Percentiles rank a stretch among this genome's conserved stretches.
Conservation (phyloP, 208 protist species). For the Crithidia sp. region DNA sequence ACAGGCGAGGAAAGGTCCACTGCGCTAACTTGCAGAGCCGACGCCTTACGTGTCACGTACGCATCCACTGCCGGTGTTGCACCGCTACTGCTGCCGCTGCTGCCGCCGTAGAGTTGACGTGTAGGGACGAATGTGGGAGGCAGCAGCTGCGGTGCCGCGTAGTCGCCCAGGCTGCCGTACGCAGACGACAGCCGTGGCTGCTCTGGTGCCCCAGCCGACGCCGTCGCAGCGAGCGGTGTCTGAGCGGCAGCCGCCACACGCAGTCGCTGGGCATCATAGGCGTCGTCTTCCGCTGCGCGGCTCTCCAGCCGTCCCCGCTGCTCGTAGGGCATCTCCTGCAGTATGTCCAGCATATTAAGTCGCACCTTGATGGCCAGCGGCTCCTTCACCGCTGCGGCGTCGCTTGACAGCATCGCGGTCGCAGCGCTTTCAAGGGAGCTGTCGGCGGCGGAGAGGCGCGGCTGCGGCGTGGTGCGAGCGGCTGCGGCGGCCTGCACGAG, state of each 20-base stretch:
- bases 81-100: neutral
- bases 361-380: conserved; percentile 27
- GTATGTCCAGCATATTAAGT: conserved; percentile 10
- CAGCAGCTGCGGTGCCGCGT: conserved; percentile 5
- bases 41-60: too few species aligned
- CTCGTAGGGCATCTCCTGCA: conserved; percentile 23
- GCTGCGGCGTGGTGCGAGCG: neutral
- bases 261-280: conserved; percentile 12
- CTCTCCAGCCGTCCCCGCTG: conserved; percentile 28
- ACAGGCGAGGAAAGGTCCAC: too few species aligned
- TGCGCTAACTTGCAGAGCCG: too few species aligned
- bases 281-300: conserved; percentile 18
- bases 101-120: conserved; percentile 11
- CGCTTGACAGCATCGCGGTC: neutral
- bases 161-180: conserved; percentile 5
- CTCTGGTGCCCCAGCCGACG: neutral
- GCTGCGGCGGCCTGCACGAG: conserved; percentile 20
- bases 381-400: neutral
- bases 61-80: too few species aligned
- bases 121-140: neutral
- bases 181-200: neutral
- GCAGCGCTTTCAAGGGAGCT: too few species aligned
- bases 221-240: neutral
- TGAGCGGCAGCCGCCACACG: neutral
- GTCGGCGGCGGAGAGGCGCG: too few species aligned